phyloP scores from a whole-genome alignment of 1,284 basidiomycete species.

The Microbotryum lychnidis-dioicae region DNA sequence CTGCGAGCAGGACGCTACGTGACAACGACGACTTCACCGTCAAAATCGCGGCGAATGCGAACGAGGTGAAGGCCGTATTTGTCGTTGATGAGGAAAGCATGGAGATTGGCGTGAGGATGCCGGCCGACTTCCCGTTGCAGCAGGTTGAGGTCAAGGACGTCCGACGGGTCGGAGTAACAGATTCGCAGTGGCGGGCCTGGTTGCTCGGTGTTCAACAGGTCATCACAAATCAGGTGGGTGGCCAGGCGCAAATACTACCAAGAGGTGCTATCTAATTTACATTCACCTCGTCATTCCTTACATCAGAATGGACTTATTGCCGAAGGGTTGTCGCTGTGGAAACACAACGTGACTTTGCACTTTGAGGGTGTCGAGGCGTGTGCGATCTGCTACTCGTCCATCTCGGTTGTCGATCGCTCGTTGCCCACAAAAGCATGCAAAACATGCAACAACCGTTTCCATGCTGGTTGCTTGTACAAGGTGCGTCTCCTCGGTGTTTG shows the following conservation, averaged over 20 bases:
- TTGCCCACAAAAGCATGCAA: slow-evolving; percentile 87
- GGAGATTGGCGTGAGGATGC: slow-evolving; percentile 81
- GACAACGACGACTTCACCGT: slow-evolving; percentile 70
- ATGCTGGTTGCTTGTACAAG: slow-evolving; percentile 85
- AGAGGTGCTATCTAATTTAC: neutral
- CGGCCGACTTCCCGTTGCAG: slow-evolving; percentile 82
- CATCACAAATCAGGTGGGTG: slow-evolving; percentile 69
- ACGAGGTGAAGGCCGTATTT: slow-evolving; percentile 73
- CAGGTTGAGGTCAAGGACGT: slow-evolving; percentile 80
- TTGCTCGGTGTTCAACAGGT: slow-evolving; percentile 86
- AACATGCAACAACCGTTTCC: slow-evolving; percentile 72
- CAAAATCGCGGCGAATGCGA: slow-evolving; percentile 58
- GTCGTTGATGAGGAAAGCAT: slow-evolving; percentile 88
- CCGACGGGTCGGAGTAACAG: slow-evolving; percentile 77
- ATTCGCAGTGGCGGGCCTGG: slow-evolving; percentile 90
- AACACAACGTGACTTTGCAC: slow-evolving; percentile 82
- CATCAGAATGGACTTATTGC: slow-evolving; percentile 77
- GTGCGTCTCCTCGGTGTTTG: slow-evolving; percentile 12
- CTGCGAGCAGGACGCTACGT: slow-evolving; percentile 46
- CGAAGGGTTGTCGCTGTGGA: slow-evolving; percentile 87
- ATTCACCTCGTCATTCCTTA: neutral
- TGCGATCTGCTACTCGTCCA: slow-evolving; percentile 75
- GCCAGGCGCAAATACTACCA: neutral
- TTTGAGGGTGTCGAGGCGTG: slow-evolving; percentile 92
- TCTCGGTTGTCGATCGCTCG: slow-evolving; percentile 79